phyloP scores from a whole-genome alignment of 768 basidiomycete species.

The Lentinula raphanica region DNA sequence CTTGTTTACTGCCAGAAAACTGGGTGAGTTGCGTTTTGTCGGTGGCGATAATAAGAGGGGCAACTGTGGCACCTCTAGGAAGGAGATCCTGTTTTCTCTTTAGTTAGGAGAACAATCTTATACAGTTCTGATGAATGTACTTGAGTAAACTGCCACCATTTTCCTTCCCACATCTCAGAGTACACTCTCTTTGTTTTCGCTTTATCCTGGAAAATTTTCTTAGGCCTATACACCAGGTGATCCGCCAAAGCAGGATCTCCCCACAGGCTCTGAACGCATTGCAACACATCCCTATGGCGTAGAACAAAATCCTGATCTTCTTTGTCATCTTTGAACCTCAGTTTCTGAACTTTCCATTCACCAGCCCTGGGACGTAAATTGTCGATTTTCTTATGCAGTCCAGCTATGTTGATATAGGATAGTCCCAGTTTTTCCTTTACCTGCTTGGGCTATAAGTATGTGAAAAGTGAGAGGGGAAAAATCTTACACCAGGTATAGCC shows the following conservation, averaged over 20 bases:
- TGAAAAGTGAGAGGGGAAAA: neutral
- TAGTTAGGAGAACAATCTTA: neutral
- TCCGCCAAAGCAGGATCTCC: constrained; percentile 21
- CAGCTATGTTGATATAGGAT: constrained; percentile 15
- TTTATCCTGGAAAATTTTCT: too few species aligned
- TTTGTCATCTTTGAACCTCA: constrained; percentile 7
- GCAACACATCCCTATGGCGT: constrained; percentile 18
- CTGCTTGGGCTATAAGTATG: neutral
- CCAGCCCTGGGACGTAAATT: too few species aligned
- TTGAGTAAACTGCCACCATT: too few species aligned
- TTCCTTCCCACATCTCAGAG: too few species aligned
- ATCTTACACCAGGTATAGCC: constrained; percentile 17
- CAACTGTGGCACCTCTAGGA: constrained; percentile 12
- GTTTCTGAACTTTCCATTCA: too few species aligned
- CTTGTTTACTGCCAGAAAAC: too few species aligned
- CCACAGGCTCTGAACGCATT: constrained; percentile 19
- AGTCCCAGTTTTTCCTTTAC: constrained; percentile 9
- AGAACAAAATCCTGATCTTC: constrained; percentile 13
- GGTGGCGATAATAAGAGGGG: too few species aligned
- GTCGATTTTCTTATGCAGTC: too few species aligned
- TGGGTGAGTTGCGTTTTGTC: too few species aligned
- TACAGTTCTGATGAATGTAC: too few species aligned
- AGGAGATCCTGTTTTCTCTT: neutral
- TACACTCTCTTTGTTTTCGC: too few species aligned
- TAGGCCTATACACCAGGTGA: constrained; percentile 19